These are phyloP conservation scores for Diaporthe amygdali DNA, from an alignment of 2,329 filamentous ascomycete species.

Conservation along the genomic window DNA sequence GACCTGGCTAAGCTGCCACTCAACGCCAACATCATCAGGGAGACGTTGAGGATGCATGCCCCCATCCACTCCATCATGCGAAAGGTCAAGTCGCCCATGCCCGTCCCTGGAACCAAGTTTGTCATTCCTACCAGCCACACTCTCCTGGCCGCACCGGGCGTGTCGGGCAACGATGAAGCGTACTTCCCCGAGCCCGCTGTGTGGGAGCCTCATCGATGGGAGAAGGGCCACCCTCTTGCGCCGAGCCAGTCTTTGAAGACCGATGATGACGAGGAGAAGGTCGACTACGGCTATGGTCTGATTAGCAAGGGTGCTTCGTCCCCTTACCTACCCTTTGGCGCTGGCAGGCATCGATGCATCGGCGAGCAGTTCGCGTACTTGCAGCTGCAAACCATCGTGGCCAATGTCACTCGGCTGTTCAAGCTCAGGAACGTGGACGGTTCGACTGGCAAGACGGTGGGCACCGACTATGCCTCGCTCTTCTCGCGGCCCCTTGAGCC, in stretches of 20 bases:
- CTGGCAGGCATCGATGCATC: conserved; percentile 91
- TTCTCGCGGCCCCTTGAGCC: conserved; percentile 77
- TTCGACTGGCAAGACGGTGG: conserved; percentile 66
- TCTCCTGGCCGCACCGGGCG: conserved; percentile 84
- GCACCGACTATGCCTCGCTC: conserved; percentile 71
- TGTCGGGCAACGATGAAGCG: conserved; percentile 72
- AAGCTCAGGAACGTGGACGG: conserved; percentile 80
- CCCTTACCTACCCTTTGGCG: conserved; percentile 93
- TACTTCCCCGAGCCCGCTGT: conserved; percentile 82
- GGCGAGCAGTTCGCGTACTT: conserved; percentile 96
- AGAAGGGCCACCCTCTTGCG: conserved; percentile 64
- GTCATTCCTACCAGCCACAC: conserved; percentile 81
- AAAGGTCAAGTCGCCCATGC: conserved; percentile 87
- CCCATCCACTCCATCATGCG: conserved; percentile 96
- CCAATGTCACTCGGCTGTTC: conserved; percentile 76
- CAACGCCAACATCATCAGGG: conserved; percentile 85
- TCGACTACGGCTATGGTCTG: conserved; percentile 93
- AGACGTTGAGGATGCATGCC: conserved; percentile 88
- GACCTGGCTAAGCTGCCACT: conserved; percentile 79
- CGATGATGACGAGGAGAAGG: conserved; percentile 70
- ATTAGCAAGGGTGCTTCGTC: conserved; percentile 90
- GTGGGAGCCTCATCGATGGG: conserved; percentile 95
- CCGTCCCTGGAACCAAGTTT: conserved; percentile 81
- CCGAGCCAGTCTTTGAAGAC: conserved; percentile 50
- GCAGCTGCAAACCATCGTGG: conserved; percentile 86